These are phyloP conservation scores for Populus simonii DNA, from an alignment of 345 rosid species.

Conservation along the genomic window DNA sequence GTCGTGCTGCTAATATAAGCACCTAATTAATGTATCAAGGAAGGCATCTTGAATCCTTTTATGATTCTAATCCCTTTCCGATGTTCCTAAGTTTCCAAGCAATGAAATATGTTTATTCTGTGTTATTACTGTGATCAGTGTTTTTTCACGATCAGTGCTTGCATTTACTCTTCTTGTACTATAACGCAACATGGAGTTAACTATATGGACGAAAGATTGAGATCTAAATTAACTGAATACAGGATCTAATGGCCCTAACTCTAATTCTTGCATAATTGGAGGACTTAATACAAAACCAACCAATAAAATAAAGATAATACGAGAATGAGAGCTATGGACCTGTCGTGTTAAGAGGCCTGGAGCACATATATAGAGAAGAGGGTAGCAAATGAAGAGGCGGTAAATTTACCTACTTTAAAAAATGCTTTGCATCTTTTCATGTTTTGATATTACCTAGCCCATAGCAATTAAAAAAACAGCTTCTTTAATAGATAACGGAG, in stretches of 20 bases:
- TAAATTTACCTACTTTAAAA: no score
- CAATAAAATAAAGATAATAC: neutral
- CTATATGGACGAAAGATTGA: neutral
- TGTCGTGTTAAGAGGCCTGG: neutral
- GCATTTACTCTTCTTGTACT: neutral
- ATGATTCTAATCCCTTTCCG: neutral
- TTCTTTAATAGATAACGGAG: no score
- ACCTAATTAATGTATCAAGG: neutral
- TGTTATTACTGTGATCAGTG: neutral
- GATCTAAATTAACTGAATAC: neutral
- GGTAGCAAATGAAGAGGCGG: neutral
- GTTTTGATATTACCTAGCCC: neutral
- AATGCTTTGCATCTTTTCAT: no score
- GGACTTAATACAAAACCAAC: neutral
- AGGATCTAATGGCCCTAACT: neutral
- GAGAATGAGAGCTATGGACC: neutral
- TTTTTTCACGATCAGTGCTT: neutral
- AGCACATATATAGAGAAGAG: neutral
- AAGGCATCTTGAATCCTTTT: constrained; percentile 7
- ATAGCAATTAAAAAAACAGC: neutral
- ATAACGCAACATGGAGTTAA: neutral
- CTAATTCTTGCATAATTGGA: neutral
- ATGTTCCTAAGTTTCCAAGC: neutral
- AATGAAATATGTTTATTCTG: neutral
- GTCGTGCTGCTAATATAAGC: constrained; percentile 1